Evolutionary conservation across 129 eudicot species (phyloP).

Genomic region (Scalesia atractyloides): DNA sequence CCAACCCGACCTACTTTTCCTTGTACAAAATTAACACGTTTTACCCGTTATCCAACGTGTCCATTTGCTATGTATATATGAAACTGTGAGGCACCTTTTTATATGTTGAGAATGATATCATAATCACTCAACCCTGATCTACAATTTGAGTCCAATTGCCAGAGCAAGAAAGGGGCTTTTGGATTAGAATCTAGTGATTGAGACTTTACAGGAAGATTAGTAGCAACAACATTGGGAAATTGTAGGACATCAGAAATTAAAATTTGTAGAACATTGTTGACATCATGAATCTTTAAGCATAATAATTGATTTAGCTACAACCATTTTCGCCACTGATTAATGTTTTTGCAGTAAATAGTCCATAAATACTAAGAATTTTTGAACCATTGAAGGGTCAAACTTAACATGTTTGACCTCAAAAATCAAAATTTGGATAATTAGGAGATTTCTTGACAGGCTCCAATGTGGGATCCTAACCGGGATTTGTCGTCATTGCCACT

Average conservation of each 20-base stretch:
- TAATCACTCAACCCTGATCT: conserved; percentile 47
- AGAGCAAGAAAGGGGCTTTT: conserved; percentile 59
- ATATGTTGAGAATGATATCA: conserved; percentile 74
- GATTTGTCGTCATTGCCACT: too few species aligned
- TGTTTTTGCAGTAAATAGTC: not conserved
- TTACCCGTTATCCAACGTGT: not conserved
- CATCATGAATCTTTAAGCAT: not conserved
- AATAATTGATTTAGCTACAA: not conserved
- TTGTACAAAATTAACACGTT: not conserved
- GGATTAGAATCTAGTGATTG: conserved; percentile 17
- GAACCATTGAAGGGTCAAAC: not conserved
- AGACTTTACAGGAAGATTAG: conserved; percentile 45
- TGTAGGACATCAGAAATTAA: conserved; percentile 77
- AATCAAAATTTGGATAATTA: not conserved
- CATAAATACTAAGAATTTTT: not conserved
- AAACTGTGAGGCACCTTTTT: conserved; percentile 55
- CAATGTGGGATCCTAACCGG: too few species aligned
- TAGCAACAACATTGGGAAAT: conserved; percentile 60
- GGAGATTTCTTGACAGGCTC: conserved; percentile 28
- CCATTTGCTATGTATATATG: not conserved
- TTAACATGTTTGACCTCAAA: not conserved
- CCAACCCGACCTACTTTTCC: not conserved
- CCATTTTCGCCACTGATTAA: not conserved
- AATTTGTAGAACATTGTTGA: conserved; percentile 41
- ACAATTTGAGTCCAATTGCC: conserved; percentile 74